phyloP scores from a whole-genome alignment of 352 stramenopile species.

The Phytopythium helicoides region DNA sequence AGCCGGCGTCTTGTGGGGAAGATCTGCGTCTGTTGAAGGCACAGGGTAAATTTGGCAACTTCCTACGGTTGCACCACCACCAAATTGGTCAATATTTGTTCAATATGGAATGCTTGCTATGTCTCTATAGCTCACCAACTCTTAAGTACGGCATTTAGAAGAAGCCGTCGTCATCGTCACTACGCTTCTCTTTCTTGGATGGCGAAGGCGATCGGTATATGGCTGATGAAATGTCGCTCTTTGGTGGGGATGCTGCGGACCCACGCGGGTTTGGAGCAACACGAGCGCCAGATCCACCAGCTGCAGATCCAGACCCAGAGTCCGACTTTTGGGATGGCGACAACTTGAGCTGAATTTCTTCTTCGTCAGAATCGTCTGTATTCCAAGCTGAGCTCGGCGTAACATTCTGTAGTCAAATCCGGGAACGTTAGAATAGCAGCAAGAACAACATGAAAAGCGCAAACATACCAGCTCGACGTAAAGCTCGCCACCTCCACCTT shows the following conservation, averaged over 20 bases:
- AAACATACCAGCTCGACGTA: slow-evolving; percentile 72
- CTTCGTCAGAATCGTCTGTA: slow-evolving; percentile 78
- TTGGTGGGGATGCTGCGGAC: too few relatives aligned
- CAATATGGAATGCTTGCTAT: too few relatives aligned
- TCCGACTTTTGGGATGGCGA: slow-evolving; percentile 21
- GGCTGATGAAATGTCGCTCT: slow-evolving; percentile 29
- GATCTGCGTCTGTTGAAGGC: too few relatives aligned
- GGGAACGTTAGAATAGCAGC: slow-evolving; percentile 3
- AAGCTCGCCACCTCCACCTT: slow-evolving; percentile 25
- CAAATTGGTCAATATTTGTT: too few relatives aligned
- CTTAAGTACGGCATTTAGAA: not conserved
- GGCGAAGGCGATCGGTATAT: slow-evolving; percentile 35
- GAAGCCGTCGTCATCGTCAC: slow-evolving; percentile 9
- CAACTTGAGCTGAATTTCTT: slow-evolving; percentile 69
- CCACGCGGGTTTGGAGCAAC: slow-evolving; percentile 6
- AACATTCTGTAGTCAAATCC: slow-evolving; percentile 41
- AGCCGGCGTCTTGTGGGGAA: not conserved
- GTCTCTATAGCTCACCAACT: not conserved
- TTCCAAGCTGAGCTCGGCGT: slow-evolving; percentile 80
- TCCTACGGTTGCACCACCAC: too few relatives aligned
- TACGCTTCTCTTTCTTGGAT: slow-evolving; percentile 12
- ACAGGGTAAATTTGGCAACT: too few relatives aligned
- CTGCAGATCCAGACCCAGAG: slow-evolving; percentile 16
- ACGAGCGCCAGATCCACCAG: slow-evolving; percentile 16
- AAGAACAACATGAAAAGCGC: slow-evolving; percentile 1